Conservation (phyloP, 257 asterid species). For the Schizonepeta tenuifolia region DNA sequence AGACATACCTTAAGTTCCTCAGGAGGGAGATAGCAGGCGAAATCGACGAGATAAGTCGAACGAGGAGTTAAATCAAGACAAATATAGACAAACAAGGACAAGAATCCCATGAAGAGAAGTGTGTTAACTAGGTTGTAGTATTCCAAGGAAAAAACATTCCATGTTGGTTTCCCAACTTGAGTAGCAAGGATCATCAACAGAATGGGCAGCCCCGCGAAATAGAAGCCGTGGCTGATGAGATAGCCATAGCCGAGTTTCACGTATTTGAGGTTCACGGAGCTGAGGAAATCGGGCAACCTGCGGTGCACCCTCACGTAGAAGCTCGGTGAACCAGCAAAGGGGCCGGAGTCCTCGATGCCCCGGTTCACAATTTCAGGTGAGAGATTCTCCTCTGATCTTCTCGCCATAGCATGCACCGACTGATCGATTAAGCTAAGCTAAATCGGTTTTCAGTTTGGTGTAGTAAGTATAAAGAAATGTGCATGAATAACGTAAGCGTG, state of each 20-base stretch:
- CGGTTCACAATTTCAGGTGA: constrained; percentile 55
- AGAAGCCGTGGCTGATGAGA: constrained; percentile 49
- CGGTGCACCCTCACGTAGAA: constrained; percentile 54
- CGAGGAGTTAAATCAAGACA: constrained; percentile 53
- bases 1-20: constrained; percentile 54
- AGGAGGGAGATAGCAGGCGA: constrained; percentile 65
- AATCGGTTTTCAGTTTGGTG: not conserved
- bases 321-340: constrained; percentile 54
- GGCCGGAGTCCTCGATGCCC: constrained; percentile 54
- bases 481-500: not conserved
- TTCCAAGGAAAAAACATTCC: constrained; percentile 39
- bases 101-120: constrained; percentile 43
- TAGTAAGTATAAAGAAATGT: not conserved
- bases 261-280: constrained; percentile 60
- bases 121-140: constrained; percentile 36
- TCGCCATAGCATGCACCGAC: constrained; percentile 40
- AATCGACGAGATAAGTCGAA: constrained; percentile 59
- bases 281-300: constrained; percentile 62
- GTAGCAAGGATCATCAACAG: constrained; percentile 39
- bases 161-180: constrained; percentile 41
- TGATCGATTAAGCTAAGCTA: not conserved
- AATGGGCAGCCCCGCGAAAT: constrained; percentile 44
- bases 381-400: constrained; percentile 41
- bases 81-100: constrained; percentile 39
- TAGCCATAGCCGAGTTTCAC: constrained; percentile 66